Evolutionary conservation across 169 alveolate genomes (phyloP).

Genomic region (Cardiosporidium cionae): DNA sequence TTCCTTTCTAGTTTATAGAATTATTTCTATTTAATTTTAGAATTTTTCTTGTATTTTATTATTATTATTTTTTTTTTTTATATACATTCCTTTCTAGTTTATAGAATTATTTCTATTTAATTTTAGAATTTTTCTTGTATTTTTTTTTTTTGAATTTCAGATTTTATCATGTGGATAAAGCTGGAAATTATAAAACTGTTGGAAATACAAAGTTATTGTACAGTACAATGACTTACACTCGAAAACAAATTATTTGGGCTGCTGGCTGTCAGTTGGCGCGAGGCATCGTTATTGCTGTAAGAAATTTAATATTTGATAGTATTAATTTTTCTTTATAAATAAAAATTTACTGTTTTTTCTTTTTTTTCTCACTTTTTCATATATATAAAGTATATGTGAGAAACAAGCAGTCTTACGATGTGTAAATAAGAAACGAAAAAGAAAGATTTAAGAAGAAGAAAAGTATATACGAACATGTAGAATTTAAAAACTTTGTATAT

Average conservation of each 20-base stretch:
- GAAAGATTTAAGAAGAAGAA: too few species aligned
- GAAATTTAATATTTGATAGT: background rate
- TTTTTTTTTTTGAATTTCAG: background rate
- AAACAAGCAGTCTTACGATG: background rate
- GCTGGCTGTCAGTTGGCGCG: constrained; percentile 31
- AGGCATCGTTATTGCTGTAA: constrained; percentile 23
- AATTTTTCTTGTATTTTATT: too few species aligned
- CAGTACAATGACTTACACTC: constrained; percentile 37
- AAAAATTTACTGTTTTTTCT: background rate
- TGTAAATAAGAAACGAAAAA: too few species aligned
- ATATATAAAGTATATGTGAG: background rate
- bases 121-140: background rate
- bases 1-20: too few species aligned
- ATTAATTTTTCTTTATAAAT: background rate
- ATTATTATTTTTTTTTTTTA: too few species aligned
- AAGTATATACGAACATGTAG: too few species aligned
- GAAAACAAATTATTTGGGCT: constrained; percentile 11
- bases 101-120: too few species aligned
- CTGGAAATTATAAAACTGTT: background rate
- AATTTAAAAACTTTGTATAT: too few species aligned
- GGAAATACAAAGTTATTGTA: constrained; percentile 28
- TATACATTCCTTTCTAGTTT: too few species aligned
- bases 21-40: too few species aligned
- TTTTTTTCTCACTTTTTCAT: background rate
- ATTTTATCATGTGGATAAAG: background rate